Conservation (phyloP, 305 asterid genomes). For the Fraxinus angustifolia region DNA sequence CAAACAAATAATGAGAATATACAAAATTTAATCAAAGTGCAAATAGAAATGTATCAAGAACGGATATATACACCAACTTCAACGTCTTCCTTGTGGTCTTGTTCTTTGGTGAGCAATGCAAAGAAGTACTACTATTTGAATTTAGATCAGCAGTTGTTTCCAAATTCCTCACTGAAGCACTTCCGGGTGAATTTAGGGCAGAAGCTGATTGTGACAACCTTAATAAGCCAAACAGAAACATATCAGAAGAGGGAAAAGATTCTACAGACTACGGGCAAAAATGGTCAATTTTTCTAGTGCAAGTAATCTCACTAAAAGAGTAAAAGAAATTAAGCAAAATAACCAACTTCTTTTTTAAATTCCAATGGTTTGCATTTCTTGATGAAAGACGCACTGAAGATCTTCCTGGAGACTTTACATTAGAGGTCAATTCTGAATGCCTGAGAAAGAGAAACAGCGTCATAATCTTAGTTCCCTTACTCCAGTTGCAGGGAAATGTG, state of each 20-base stretch:
- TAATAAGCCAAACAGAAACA: conserved; percentile 7
- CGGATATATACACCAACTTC: conserved; percentile 32
- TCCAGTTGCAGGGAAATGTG: conserved; percentile 11
- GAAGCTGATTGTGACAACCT: conserved; percentile 28
- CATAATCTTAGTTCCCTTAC: background rate
- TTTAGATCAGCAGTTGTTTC: conserved; percentile 15
- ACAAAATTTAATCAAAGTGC: background rate
- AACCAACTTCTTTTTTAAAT: conserved; percentile 48
- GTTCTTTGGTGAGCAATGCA: conserved; percentile 12
- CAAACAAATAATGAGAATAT: background rate
- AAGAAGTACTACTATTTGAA: conserved; percentile 25
- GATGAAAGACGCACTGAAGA: conserved; percentile 38
- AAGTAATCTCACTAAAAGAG: background rate
- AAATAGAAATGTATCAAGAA: background rate
- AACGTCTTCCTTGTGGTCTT: conserved; percentile 24
- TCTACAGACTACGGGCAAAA: background rate
- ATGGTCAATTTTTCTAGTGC: background rate
- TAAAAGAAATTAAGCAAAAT: conserved; percentile 20
- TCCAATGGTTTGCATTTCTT: conserved; percentile 45
- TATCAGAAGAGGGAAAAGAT: conserved; percentile 10
- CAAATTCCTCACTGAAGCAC: conserved; percentile 30
- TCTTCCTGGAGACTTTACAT: conserved; percentile 35
- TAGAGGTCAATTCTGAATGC: conserved; percentile 43
- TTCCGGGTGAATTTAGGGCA: conserved; percentile 21
- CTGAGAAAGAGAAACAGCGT: conserved; percentile 35